Evolutionary conservation across 495 filamentous ascomycete species (phyloP).

Genomic region (Penicillium subrubescens): DNA sequence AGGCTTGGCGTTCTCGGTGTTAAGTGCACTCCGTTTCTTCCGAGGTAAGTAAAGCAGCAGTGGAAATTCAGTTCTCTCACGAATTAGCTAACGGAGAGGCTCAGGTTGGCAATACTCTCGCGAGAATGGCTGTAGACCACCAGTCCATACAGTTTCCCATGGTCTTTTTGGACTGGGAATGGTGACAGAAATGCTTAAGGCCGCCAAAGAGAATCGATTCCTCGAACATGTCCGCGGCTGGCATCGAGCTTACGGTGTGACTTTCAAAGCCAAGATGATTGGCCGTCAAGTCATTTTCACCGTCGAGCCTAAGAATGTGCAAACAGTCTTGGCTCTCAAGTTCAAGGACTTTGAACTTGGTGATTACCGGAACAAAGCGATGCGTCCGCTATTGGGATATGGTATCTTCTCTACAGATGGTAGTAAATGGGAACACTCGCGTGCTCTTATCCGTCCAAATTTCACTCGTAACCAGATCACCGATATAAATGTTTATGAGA

Average conservation of each 20-base stretch:
- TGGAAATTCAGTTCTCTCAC: neutral
- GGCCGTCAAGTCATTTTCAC: slow-evolving; percentile 38
- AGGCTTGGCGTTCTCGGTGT: neutral
- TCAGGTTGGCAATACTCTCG: slow-evolving; percentile 15
- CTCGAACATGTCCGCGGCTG: slow-evolving; percentile 12
- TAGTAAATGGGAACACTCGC: slow-evolving; percentile 62
- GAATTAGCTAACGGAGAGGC: neutral
- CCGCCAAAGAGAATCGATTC: slow-evolving; percentile 5
- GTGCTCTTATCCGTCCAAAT: slow-evolving; percentile 63
- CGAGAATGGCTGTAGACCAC: slow-evolving; percentile 11
- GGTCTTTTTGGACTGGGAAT: slow-evolving; percentile 8
- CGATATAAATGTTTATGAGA: slow-evolving; percentile 61
- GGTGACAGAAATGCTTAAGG: slow-evolving; percentile 5
- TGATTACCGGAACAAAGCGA: slow-evolving; percentile 42
- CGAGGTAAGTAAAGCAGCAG: neutral
- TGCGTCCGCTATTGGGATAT: slow-evolving; percentile 61
- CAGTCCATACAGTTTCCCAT: slow-evolving; percentile 3
- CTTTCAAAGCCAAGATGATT: slow-evolving; percentile 11
- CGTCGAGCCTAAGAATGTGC: slow-evolving; percentile 64
- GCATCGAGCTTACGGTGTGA: slow-evolving; percentile 13
- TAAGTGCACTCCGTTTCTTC: neutral
- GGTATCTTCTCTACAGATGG: slow-evolving; percentile 76
- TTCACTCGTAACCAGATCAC: slow-evolving; percentile 63
- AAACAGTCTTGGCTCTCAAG: slow-evolving; percentile 59
- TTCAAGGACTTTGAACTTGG: slow-evolving; percentile 65